phyloP scores from a whole-genome alignment of 306 rosid species.

The Gleditsia sinensis region DNA sequence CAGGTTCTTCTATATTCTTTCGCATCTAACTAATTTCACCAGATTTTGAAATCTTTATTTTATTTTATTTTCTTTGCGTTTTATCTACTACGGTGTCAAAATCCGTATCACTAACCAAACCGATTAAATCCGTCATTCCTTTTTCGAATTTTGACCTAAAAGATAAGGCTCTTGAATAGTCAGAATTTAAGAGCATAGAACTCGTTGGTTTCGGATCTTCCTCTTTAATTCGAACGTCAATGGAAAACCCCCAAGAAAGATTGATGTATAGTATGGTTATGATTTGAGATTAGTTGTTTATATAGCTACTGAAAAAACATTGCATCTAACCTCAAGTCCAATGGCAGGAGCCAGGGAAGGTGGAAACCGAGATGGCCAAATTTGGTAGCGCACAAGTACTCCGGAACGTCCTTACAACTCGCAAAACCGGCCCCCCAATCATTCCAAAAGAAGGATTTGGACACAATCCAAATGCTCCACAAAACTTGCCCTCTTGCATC shows the following conservation, averaged over 20 bases:
- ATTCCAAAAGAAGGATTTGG: slow-evolving; percentile 31
- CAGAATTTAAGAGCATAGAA: neutral
- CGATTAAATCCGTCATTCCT: neutral
- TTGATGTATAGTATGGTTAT: too few species aligned
- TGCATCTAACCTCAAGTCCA: neutral
- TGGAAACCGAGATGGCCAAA: slow-evolving; percentile 25
- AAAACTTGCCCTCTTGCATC: slow-evolving; percentile 48
- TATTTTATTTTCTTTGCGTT: neutral
- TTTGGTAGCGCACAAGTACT: neutral
- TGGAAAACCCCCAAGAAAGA: too few species aligned
- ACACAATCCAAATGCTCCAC: neutral
- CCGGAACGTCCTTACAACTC: slow-evolving; percentile 19
- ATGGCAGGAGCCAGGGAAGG: slow-evolving; percentile 34
- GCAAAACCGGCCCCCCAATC: slow-evolving; percentile 27
- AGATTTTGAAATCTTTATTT: neutral
- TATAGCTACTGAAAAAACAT: too few species aligned
- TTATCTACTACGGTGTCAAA: neutral
- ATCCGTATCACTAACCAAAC: neutral
- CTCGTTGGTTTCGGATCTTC: too few species aligned
- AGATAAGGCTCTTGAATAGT: too few species aligned
- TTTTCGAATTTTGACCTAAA: neutral
- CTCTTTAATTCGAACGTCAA: too few species aligned
- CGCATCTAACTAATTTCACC: neutral
- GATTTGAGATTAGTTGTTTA: too few species aligned
- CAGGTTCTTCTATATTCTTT: slow-evolving; percentile 29